Evolutionary conservation across 345 rosid genomes (phyloP).

Genomic region (Pugionium dolabratum): DNA sequence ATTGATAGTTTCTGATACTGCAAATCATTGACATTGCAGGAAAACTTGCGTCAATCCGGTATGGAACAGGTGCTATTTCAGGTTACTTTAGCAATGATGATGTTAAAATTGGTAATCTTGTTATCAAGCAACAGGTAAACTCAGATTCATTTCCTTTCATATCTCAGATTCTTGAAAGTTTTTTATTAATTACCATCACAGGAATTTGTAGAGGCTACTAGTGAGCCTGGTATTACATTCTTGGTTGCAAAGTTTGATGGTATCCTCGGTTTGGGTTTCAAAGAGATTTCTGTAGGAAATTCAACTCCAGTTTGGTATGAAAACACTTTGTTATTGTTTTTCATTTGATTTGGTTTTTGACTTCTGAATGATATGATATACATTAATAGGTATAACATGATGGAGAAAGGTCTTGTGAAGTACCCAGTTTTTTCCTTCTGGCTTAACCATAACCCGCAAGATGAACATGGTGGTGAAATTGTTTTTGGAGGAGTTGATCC

Average conservation of each 20-base stretch:
- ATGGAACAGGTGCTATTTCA: conserved; percentile 83
- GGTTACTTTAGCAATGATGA: conserved; percentile 85
- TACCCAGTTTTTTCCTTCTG: conserved; percentile 91
- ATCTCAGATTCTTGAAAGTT: conserved; percentile 10
- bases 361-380: not conserved
- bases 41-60: conserved; percentile 74
- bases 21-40: conserved; percentile 46
- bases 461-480: conserved; percentile 81
- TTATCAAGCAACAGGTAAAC: conserved; percentile 65
- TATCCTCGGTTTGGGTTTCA: conserved; percentile 83
- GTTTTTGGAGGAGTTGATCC: conserved; percentile 88
- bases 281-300: conserved; percentile 82
- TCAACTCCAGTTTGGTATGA: conserved; percentile 81
- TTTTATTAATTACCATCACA: conserved; percentile 28
- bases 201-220: conserved; percentile 94
- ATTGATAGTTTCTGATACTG: not conserved
- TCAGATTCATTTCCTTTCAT: not conserved
- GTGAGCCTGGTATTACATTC: conserved; percentile 82
- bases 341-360: not conserved
- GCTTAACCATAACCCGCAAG: conserved; percentile 76
- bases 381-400: conserved; percentile 75
- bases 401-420: conserved; percentile 70
- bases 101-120: conserved; percentile 72
- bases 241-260: conserved; percentile 92
- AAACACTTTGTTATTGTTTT: not conserved